These are phyloP conservation scores for Penicillium sp. DNA, from an alignment of 2,329 filamentous ascomycete genomes.

Conservation along the genomic window DNA sequence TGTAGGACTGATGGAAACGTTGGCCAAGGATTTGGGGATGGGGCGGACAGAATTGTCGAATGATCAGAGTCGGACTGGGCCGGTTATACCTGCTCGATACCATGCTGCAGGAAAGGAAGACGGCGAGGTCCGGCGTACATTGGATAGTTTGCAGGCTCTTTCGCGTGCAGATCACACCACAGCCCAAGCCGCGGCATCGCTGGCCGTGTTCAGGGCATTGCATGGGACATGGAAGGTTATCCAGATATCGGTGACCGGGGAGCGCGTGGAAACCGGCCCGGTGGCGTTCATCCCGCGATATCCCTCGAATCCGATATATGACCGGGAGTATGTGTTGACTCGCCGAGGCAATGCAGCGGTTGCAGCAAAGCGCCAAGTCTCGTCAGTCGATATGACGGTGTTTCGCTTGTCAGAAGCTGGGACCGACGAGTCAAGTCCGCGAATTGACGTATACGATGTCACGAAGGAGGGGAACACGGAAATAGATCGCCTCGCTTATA, in stretches of 20 bases:
- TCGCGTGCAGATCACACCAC: conserved; percentile 43
- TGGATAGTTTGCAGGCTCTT: conserved; percentile 45
- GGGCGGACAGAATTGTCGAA: conserved; percentile 41
- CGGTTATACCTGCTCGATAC: conserved; percentile 59
- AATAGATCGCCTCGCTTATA: neutral
- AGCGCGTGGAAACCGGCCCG: conserved; percentile 54
- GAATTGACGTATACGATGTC: conserved; percentile 20
- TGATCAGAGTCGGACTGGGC: conserved; percentile 37
- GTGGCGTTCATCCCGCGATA: conserved; percentile 65
- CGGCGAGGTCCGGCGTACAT: conserved; percentile 46
- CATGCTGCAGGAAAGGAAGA: conserved; percentile 27
- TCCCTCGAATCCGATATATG: conserved; percentile 50
- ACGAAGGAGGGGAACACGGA: neutral
- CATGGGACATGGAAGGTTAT: conserved; percentile 68
- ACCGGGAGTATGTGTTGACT: conserved; percentile 38
- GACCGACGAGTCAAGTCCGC: neutral
- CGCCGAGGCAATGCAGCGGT: neutral
- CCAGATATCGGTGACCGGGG: conserved; percentile 52
- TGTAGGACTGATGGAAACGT: conserved; percentile 71
- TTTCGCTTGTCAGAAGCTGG: conserved; percentile 16
- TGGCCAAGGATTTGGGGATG: conserved; percentile 62
- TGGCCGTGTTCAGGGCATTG: conserved; percentile 69
- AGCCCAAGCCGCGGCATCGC: conserved; percentile 58
- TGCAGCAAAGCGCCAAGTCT: conserved; percentile 10
- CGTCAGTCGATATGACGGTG: conserved; percentile 7